Percentiles rank a stretch among this genome's conserved stretches.
Evolutionary conservation across 2,329 filamentous ascomycete species (phyloP).

Genomic region (Nigrospora oryzae): DNA sequence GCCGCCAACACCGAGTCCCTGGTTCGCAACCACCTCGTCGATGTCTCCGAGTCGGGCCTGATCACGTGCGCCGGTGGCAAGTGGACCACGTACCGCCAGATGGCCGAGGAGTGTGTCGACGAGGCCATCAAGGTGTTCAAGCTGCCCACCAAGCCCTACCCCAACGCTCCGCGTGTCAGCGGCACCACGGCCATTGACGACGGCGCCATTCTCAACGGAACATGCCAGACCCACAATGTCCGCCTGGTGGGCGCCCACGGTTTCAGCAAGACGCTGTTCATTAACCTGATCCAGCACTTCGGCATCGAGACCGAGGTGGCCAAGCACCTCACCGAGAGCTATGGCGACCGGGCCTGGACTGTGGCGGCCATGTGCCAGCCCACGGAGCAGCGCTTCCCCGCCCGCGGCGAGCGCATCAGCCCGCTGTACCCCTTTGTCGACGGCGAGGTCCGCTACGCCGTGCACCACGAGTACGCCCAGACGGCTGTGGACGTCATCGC

Average conservation of each 20-base stretch:
- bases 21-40: constrained; percentile 78
- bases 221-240: constrained; percentile 76
- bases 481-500: constrained; percentile 85
- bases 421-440: constrained; percentile 84
- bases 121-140: constrained; percentile 64
- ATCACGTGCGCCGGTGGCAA: constrained; percentile 83
- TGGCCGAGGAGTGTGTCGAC: constrained; percentile 86
- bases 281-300: constrained; percentile 90
- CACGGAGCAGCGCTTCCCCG: constrained; percentile 73
- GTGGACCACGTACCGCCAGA: constrained; percentile 89
- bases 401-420: constrained; percentile 72
- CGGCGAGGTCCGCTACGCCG: constrained; percentile 82
- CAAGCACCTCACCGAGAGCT: constrained; percentile 77
- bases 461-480: constrained; percentile 84
- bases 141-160: constrained; percentile 47
- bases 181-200: constrained; percentile 65
- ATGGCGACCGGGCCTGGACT: constrained; percentile 88
- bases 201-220: constrained; percentile 53
- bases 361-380: constrained; percentile 73
- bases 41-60: constrained; percentile 69
- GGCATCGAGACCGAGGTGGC: constrained; percentile 88
- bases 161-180: constrained; percentile 57
- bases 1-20: constrained; percentile 80
- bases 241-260: constrained; percentile 78
- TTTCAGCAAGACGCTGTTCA: constrained; percentile 83